Base-by-base conservation (phyloP, 2,329 filamentous ascomycete genomes). In the Phialocephala sp. region DNA sequence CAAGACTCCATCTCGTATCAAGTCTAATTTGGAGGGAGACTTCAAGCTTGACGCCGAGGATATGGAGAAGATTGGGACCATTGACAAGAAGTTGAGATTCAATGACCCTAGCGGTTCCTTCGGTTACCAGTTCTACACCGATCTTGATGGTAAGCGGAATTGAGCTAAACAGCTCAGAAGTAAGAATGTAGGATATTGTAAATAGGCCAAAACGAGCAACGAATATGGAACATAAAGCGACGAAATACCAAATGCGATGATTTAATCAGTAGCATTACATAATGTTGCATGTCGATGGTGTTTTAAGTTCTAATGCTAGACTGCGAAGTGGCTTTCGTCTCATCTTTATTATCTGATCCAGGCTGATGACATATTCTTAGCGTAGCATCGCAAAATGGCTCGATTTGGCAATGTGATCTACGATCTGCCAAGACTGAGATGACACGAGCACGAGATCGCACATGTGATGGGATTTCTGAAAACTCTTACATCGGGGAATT, bases 1-100 rank as follows among this genome's bases (percentile, higher is more conserved):
- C 72, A 85, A 84, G 52, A 88, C 83, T 36, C 82, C 84, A 32
- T 79, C 79, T 41, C 81, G 87, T 43, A 89, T 90, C 68, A 79
- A 81, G 76, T 84, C 82, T 74, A 92, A 91, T 78, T 85, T 88
- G 73, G 81, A 87, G 74, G 83, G 85, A 68, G 85, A 87, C 72
- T 91, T 91, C 75, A 83, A 84, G 72, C 79, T 91, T 32, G 81
- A 82, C 1, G 71, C 74, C 0, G 84, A 84, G 59, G 88, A 91
- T 71, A 76, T 90, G 71, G 76, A 83, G 72, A 84, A 82, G 77
- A 84, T 76, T 59, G 68, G 65, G 57, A 55, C 59, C 18, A 78
- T 89, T 22, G 86, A 90, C 73, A 87, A 84, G 77, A 88, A 88
- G 76, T 55, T 87, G 69, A 79, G 87, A 50, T 89, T 89, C 73